phyloP scores from a whole-genome alignment of 192 early-diverging fungal species.

The Allomyces arbusculus region DNA sequence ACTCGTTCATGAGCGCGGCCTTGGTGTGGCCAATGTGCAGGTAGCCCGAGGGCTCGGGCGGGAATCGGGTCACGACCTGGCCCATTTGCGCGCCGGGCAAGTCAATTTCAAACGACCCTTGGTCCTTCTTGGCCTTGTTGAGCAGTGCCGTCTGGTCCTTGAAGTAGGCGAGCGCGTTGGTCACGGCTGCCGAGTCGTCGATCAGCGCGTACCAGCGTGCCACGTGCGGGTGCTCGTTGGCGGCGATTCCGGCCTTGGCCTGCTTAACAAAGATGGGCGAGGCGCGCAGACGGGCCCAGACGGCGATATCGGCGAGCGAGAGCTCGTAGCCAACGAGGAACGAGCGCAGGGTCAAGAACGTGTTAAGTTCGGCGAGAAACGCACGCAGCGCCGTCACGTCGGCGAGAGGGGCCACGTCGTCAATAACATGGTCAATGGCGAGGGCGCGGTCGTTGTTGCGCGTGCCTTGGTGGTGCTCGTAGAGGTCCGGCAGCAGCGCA shows the following conservation, averaged over 20 bases:
- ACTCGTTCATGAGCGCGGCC: constrained; percentile 91
- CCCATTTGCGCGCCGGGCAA: constrained; percentile 60
- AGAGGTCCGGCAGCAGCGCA: neutral
- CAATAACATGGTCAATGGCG: neutral
- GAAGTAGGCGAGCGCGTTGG: constrained; percentile 15
- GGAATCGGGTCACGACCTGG: constrained; percentile 90
- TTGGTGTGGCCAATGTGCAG: constrained; percentile 99
- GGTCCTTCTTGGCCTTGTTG: constrained; percentile 29
- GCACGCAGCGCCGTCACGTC: constrained; percentile 53
- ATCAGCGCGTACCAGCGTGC: constrained; percentile 66
- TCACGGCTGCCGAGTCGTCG: constrained; percentile 28
- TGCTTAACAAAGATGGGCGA: constrained; percentile 56
- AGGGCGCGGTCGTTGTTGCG: neutral
- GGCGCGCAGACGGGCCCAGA: constrained; percentile 74
- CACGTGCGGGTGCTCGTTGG: constrained; percentile 20
- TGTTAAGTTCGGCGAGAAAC: constrained; percentile 51
- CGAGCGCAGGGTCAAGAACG: constrained; percentile 60
- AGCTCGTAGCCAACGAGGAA: constrained; percentile 57
- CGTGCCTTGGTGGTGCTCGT: neutral
- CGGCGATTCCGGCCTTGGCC: constrained; percentile 51
- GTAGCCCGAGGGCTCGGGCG: constrained; percentile 95
- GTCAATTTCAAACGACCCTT: constrained; percentile 83
- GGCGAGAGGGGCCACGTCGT: constrained; percentile 2
- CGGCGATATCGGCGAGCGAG: constrained; percentile 58
- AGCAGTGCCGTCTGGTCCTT: neutral